A percentile compares a stretch with the other conserved stretches of the same genome.
These are phyloP conservation scores for Sisymbrium altissimum DNA, from an alignment of 345 rosid genomes.

Conservation along the genomic window DNA sequence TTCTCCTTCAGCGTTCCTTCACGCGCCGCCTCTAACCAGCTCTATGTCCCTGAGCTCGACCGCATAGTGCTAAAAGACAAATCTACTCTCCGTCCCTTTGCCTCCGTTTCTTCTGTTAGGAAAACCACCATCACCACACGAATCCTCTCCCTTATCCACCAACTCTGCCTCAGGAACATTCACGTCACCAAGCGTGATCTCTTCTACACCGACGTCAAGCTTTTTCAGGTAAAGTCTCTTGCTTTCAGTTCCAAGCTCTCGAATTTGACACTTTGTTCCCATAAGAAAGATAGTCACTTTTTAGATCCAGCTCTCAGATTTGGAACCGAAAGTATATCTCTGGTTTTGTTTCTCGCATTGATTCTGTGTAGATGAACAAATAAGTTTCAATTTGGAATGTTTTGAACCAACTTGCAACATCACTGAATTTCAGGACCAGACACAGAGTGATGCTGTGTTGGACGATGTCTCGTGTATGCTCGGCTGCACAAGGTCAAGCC, in stretches of 20 bases:
- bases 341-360: neutral
- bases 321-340: neutral
- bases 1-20: slow-evolving; percentile 91
- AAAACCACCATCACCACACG: slow-evolving; percentile 82
- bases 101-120: slow-evolving; percentile 78
- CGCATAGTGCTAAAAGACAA: slow-evolving; percentile 95
- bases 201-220: slow-evolving; percentile 96
- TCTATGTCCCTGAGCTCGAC: slow-evolving; percentile 97
- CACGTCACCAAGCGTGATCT: slow-evolving; percentile 98
- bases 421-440: slow-evolving; percentile 69
- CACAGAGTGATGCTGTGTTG: slow-evolving; percentile 77
- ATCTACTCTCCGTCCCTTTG: slow-evolving; percentile 84
- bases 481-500: slow-evolving; percentile 87
- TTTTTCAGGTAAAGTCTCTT: slow-evolving; percentile 59
- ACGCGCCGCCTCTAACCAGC: slow-evolving; percentile 91
- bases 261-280: neutral
- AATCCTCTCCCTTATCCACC: slow-evolving; percentile 88
- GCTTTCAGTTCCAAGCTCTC: slow-evolving; percentile 4
- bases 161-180: slow-evolving; percentile 73
- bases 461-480: slow-evolving; percentile 96
- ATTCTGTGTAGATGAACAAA: neutral
- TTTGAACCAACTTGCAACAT: slow-evolving; percentile 1
- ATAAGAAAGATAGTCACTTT: neutral
- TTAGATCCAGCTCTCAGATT: neutral
- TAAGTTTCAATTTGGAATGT: neutral